Base-by-base conservation (phyloP, 805 yeast species). In the Schwanniomyces sp. region DNA sequence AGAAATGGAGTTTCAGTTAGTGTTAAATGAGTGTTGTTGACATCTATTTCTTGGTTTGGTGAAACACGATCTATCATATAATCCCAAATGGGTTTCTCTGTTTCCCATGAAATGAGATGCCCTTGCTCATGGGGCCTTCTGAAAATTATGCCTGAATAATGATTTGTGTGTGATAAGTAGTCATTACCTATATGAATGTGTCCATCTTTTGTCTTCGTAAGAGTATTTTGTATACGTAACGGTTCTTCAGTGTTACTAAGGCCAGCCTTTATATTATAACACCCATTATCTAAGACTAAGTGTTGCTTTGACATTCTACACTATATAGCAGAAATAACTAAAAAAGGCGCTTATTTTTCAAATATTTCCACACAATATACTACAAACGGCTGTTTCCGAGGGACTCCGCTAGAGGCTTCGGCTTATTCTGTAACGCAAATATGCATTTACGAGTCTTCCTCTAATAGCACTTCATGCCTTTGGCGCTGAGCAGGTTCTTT, bases 21-120 rank as follows among this genome's bases (percentile, higher is more conserved):
- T 0, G 91, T 74, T 37, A 94, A 70, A 47, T 86, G 82, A 2
- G 80, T 69, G 1, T 41, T 26, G 9, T 53, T 37, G 2, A 59
- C 53, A 41, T 62, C 65, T 4, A 62, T 36, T 18, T 51, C 57
- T 12, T 52, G 46, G 9, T 46, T 40, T 5, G 51, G 46, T 8
- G 46, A 45, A 12, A 53, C 37, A 26, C 51, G 48, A 34, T 62
- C 78, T 61, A 90, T 75, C 5, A 85, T 77, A 53, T 86, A 82
- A 63, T 94, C 98, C 99, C 98, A 94, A 1, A 94, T 78, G 18
- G 86, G 85, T 57, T 86, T 86, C 61, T 94, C 91, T 2, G 88
- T 70, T 52, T 89, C 96, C 99, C 98, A 94, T 34, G 92, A 88
- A 0, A 85, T 82, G 44, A 94, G 70, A 55, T 91, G 95, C 44